Evolutionary conservation across 75 land plant species (phyloP), one percentile per base, ranked within the genome.

Genomic region (Picea sitchensis): DNA sequence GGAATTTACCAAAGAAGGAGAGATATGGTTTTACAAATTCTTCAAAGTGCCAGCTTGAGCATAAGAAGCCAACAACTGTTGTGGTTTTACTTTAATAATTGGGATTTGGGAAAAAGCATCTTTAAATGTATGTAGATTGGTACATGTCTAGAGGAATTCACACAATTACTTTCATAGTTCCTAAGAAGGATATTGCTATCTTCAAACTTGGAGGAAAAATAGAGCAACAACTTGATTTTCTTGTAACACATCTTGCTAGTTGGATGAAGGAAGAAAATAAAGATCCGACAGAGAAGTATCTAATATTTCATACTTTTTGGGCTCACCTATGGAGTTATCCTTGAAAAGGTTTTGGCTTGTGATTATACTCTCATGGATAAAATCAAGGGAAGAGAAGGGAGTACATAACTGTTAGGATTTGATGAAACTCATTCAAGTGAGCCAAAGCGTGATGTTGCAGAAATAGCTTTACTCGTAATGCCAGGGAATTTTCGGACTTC

Each of bases 241-340:
- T 94, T 64, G 90, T 87, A 11, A 69, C 80, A 14, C 94, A 96
- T 75, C 77, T 96, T 62, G 86, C 82, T n/a, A 83, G 74, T 60
- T 96, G 98, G 93, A 72, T 92, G 47, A 87, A 85, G 38, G 91
- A 90, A 60, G 90, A 86, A 44, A 47, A 79, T 18, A 23, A 38
- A 7, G 65, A 77, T 38, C 59, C 61, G 3, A 18, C 61, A 34
- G 93, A 88, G 57, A 96, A 94, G 81, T 90, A 90, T 54, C 76
- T 96, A 59, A 90, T 96, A 11, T 94, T 96, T 64, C 96, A 96
- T 73, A 96, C 96, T 41, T 96, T 96, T 74, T 94, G 99, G 86
- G 94, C 92, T 79, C 84, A 95, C 96, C 2, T 98, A 98, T 86
- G 99, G 99, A 59, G 94, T 82, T 58, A 80, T 95, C 13, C 82